phyloP scores from a whole-genome alignment of 169 alveolate species.

The Babesia caballi region DNA sequence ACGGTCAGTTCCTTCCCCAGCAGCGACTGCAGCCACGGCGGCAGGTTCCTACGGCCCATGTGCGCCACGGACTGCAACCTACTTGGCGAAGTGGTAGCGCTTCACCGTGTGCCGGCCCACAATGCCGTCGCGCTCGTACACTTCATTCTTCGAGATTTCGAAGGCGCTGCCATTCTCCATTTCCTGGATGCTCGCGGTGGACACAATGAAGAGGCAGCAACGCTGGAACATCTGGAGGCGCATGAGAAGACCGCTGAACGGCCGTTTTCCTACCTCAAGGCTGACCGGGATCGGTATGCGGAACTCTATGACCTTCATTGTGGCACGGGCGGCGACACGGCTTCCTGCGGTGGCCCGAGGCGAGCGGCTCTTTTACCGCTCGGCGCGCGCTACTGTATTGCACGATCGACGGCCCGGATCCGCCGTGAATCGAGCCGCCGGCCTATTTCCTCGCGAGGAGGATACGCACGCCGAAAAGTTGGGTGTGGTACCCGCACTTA shows the following conservation, averaged over 20 bases:
- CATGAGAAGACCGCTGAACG: background rate
- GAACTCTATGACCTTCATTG: constrained; percentile 64
- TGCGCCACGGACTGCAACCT: background rate
- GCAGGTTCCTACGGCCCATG: constrained; percentile 37
- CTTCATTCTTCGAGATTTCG: constrained; percentile 53
- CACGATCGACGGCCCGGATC: background rate
- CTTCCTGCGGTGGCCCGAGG: no score
- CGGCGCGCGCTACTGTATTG: constrained; percentile 13
- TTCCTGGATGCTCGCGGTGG: constrained; percentile 51
- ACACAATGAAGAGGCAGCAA: constrained; percentile 30
- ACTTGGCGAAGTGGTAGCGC: constrained; percentile 59
- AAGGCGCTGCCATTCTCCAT: constrained; percentile 60
- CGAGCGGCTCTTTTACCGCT: no score
- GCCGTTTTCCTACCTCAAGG: constrained; percentile 31
- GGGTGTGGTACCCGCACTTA: background rate
- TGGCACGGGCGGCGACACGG: background rate
- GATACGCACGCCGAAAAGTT: background rate
- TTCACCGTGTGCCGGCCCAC: constrained; percentile 45
- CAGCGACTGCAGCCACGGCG: constrained; percentile 59
- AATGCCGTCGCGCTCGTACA: constrained; percentile 8
- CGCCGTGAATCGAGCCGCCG: background rate
- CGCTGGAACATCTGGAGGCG: constrained; percentile 36
- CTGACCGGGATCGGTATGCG: constrained; percentile 51
- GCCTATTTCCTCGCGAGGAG: background rate
- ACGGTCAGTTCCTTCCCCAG: constrained; percentile 47